Evolutionary conservation across 768 basidiomycete species (phyloP), one percentile per base, ranked within the genome.

Genomic region (Brasilioporus rufonigricans): DNA sequence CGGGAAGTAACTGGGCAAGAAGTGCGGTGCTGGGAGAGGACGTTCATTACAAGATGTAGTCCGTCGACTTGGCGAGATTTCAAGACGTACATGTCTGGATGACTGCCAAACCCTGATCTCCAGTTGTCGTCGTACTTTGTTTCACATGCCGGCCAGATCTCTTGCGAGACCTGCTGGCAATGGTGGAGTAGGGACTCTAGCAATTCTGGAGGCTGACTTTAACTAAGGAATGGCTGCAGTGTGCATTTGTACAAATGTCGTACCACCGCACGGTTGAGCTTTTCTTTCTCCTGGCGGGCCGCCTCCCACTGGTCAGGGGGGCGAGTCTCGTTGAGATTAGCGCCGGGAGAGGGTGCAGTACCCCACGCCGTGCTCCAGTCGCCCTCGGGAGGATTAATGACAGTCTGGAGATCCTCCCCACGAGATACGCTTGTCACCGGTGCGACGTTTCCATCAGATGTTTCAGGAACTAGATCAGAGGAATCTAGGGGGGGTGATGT

Each of bases 131-230:
- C 72, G 52, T 69, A 66, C 27, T 63, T 61, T 14, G 55, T n/a
- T 36, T 57, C 56, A 10, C 48, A 31, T 24, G 66, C 59, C 2
- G 84, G 81, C 80, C 81, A 88, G 3, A 86, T 61, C 0, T 82
- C 82, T 33, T 70, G 58, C 9, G 78, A 70, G 35, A 88, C 68
- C 40, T 77, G 78, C 21, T 80, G 75, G 43, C 85, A 80, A 57
- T 82, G 78, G 1, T 66, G 65, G 26, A 89, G 66, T 23, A 91
- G 78, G 4, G 75, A 73, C 9, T 79, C 75, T 44, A 91, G 68
- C n/a, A 84, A 59, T 65, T 88, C 83, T 47, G 87, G 86, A 31
- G 88, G 86, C 89, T 91, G 58, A 18, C 50, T 61, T 53, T n/a
- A 44, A 49, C 47, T 62, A 50, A 59, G 54, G 58, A 33, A 53